Conservation (phyloP, 1,284 basidiomycete species). For the Blastosporella zonata region DNA sequence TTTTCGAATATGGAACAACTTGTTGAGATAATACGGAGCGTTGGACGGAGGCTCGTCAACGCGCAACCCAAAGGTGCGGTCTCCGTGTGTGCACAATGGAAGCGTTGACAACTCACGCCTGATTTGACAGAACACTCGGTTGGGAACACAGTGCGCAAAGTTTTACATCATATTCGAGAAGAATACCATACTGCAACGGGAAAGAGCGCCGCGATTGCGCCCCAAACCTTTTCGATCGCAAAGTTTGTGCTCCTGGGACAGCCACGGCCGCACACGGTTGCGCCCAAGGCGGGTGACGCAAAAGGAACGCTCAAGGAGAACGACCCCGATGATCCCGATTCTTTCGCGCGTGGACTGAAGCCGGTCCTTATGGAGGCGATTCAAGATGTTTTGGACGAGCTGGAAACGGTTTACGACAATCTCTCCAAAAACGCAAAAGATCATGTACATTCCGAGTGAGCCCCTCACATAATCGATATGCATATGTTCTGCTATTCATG, state of each 20-base stretch:
- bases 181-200: conserved; percentile 78
- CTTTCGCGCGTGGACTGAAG: conserved; percentile 67
- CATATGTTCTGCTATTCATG: not conserved
- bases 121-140: conserved; percentile 78
- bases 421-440: conserved; percentile 93
- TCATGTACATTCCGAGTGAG: conserved; percentile 95
- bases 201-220: conserved; percentile 33
- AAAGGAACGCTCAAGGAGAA: conserved; percentile 58
- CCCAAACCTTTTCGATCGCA: conserved; percentile 65
- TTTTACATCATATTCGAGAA: conserved; percentile 90
- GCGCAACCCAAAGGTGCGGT: conserved; percentile 88
- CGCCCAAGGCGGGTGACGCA: conserved; percentile 48
- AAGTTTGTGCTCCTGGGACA: conserved; percentile 78
- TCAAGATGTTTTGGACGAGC: conserved; percentile 91
- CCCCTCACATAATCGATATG: conserved; percentile 12
- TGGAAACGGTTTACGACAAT: conserved; percentile 94
- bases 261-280: conserved; percentile 55
- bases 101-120: conserved; percentile 3
- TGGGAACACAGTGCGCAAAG: conserved; percentile 90
- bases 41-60: conserved; percentile 79
- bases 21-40: conserved; percentile 74
- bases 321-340: conserved; percentile 70
- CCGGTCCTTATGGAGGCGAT: conserved; percentile 88
- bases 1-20: conserved; percentile 89
- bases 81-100: conserved; percentile 16